phyloP scores from a whole-genome alignment of 148 eudicot species.

The Amaranthus cruentus region DNA sequence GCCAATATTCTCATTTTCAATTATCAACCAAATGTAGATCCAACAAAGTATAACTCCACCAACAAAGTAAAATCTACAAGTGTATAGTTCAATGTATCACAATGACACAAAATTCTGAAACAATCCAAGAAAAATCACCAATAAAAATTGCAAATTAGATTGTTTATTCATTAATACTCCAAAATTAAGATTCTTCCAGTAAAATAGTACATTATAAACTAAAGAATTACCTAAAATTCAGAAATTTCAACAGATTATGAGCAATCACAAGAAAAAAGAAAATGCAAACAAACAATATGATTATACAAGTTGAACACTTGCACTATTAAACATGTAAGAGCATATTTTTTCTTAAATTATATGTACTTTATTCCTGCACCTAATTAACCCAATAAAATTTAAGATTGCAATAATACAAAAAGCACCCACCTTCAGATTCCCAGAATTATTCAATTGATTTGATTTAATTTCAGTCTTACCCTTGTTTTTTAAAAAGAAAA shows the following conservation, averaged over 20 bases:
- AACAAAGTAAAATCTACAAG: slow-evolving; percentile 18
- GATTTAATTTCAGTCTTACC: neutral
- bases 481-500: neutral
- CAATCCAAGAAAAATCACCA: slow-evolving; percentile 12
- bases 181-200: slow-evolving; percentile 4
- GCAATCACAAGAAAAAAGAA: slow-evolving; percentile 4
- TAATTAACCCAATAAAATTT: neutral
- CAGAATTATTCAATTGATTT: neutral
- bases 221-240: neutral
- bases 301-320: slow-evolving; percentile 4
- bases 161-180: neutral
- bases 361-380: neutral
- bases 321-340: neutral
- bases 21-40: slow-evolving; percentile 5
- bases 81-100: slow-evolving; percentile 26
- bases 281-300: neutral
- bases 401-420: too few species aligned
- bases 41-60: slow-evolving; percentile 17
- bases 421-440: neutral
- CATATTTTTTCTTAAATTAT: too few species aligned
- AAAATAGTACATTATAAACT: neutral
- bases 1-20: slow-evolving; percentile 50
- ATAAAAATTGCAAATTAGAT: slow-evolving; percentile 8
- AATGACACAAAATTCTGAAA: slow-evolving; percentile 25
- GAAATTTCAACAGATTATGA: neutral